Evolutionary conservation across 371 early-diverging fungal species (phyloP), one percentile per base, ranked within the genome.

Genomic region (Apophysomyces ossiformis): DNA sequence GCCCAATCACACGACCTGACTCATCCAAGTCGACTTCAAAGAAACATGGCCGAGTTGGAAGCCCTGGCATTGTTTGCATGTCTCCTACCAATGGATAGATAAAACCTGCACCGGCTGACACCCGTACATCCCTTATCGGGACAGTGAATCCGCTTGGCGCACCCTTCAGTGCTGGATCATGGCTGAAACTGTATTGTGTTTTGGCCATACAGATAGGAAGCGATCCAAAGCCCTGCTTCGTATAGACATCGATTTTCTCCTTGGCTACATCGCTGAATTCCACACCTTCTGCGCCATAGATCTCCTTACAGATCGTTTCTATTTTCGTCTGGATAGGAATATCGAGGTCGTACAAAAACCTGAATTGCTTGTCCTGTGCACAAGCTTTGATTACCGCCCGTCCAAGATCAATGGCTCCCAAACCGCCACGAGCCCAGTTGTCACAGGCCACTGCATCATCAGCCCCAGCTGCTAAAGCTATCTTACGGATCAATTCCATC

Each of bases 121-220:
- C 94, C 41, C 96, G 88, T 57, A 97, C 89, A 69, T 97, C 97
- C 39, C 96, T 89, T 57, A 97, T 90, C 7, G 95, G 96, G 37
- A 96, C 87, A 47, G 83, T 87, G 72, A 97, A 97, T 78, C 91
- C 95, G 38, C 88, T 89, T 8, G 97, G 97, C 0, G 93, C 96
- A 64, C 91, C 90, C 84, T 97, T 97, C 58, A 91, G 83, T 32
- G 86, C 87, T 4, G 97, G 92, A 69, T 96, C 93, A 58, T 93
- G 93, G 45, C 95, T 93, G 64, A 97, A 85, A 59, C 89, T 89
- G 68, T 92, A 84, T 71, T 96, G 96, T 7, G 97, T 97, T 85
- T 97, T 97, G 61, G 97, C 96, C 97, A 97, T 96, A 79, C 97
- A 97, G 58, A 97, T 93, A 5, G 96, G 96, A 65, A 96, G 77